Percentiles rank a stretch among this genome's conserved stretches.
phyloP scores from a whole-genome alignment of 345 rosid species.

The Eucalyptus marginata region DNA sequence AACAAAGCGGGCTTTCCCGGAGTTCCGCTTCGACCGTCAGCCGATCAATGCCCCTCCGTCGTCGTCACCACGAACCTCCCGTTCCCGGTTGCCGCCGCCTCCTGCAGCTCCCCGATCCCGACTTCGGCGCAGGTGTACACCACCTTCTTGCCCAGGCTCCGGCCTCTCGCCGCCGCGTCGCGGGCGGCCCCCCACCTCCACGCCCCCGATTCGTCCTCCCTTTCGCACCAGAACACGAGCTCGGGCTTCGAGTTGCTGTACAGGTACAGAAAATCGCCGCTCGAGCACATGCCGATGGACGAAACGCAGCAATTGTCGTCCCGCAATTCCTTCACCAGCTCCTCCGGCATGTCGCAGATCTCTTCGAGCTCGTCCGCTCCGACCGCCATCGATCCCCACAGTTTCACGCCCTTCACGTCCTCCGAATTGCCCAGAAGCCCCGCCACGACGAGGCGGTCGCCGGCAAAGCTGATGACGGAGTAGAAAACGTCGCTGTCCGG shows the following conservation, averaged over 20 bases:
- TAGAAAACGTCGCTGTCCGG: slow-evolving; percentile 7
- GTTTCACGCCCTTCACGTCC: slow-evolving; percentile 17
- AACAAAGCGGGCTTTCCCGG: background rate
- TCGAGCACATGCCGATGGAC: slow-evolving; percentile 17
- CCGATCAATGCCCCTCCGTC: background rate
- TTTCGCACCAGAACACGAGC: background rate
- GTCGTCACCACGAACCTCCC: background rate
- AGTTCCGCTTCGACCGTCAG: background rate
- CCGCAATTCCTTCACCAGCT: background rate
- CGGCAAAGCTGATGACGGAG: slow-evolving; percentile 16
- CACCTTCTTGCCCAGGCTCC: slow-evolving; percentile 7
- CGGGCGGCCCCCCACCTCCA: background rate
- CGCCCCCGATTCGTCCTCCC: background rate
- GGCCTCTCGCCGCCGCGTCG: slow-evolving; percentile 1
- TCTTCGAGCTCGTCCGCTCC: slow-evolving; percentile 17
- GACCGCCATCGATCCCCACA: slow-evolving; percentile 26
- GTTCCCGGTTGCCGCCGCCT: background rate
- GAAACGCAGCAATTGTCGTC: background rate
- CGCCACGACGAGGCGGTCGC: slow-evolving; percentile 23
- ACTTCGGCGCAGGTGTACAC: slow-evolving; percentile 36
- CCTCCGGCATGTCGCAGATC: slow-evolving; percentile 23
- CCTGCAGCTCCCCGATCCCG: slow-evolving; percentile 28
- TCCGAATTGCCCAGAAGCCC: slow-evolving; percentile 30
- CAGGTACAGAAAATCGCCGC: slow-evolving; percentile 21
- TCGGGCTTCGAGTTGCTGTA: slow-evolving; percentile 2